Evolutionary conservation across 2,329 filamentous ascomycete genomes (phyloP).

Genomic region (Juglanconis oblonga): DNA sequence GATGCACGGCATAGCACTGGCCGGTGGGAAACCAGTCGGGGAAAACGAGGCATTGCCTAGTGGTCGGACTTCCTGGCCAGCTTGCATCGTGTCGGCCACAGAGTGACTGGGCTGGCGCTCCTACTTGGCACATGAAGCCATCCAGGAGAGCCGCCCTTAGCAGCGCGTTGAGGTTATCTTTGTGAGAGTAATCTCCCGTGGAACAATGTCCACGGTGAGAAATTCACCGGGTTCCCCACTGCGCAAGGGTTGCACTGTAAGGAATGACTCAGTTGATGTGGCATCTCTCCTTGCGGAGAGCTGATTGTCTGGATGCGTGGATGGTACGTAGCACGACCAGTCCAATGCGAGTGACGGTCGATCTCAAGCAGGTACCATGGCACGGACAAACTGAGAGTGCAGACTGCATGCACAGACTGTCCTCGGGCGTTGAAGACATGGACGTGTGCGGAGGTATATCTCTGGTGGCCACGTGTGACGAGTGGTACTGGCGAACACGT

Average conservation of each 20-base stretch:
- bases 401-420: background rate
- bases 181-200: too few species aligned
- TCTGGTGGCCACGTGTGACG: constrained; percentile 11
- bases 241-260: too few species aligned
- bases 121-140: background rate
- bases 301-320: background rate
- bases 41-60: background rate
- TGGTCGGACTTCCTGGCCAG: background rate
- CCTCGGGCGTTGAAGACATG: constrained; percentile 9
- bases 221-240: too few species aligned
- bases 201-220: too few species aligned
- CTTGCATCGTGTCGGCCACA: background rate
- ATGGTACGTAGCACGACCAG: background rate
- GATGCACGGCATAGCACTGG: background rate
- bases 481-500: constrained; percentile 8
- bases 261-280: background rate
- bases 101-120: background rate
- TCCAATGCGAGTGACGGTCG: background rate
- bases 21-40: constrained; percentile 5
- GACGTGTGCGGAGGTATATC: constrained; percentile 12
- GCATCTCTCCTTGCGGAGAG: background rate
- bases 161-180: background rate
- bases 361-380: constrained; percentile 11
- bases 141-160: background rate
- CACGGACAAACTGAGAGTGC: background rate